These are phyloP conservation scores for Entonaema liquescens DNA, from an alignment of 495 filamentous ascomycete genomes.

Conservation along the genomic window DNA sequence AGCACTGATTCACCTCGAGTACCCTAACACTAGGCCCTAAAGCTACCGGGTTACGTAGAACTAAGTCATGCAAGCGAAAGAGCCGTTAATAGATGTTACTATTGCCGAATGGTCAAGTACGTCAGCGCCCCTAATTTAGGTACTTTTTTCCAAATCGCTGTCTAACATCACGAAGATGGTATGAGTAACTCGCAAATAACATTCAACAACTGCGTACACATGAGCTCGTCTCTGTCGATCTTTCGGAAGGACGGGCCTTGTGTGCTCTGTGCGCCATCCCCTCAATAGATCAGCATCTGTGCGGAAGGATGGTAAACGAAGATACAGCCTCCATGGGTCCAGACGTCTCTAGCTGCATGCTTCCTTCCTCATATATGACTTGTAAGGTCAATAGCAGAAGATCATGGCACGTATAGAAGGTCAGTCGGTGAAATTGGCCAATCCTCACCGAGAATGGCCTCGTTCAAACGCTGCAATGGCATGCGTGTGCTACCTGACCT, in stretches of 20 bases:
- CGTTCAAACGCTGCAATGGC: conserved; percentile 26
- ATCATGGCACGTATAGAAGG: conserved; percentile 30
- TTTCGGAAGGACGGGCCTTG: conserved; percentile 38
- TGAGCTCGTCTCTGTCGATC: conserved; percentile 23
- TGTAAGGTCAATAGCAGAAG: conserved; percentile 27
- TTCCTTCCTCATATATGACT: conserved; percentile 27
- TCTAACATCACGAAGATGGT: conserved; percentile 18
- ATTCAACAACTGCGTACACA: not conserved
- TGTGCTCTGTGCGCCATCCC: conserved; percentile 24
- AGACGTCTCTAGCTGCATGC: conserved; percentile 27
- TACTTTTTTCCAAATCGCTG: conserved; percentile 16
- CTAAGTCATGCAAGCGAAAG: conserved; percentile 13
- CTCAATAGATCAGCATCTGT: conserved; percentile 27
- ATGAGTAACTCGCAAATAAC: conserved; percentile 25
- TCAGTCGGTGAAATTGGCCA: conserved; percentile 40
- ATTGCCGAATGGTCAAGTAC: conserved; percentile 13
- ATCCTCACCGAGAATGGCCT: conserved; percentile 37
- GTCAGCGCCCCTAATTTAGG: not conserved
- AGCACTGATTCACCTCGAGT: conserved; percentile 24
- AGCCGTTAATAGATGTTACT: conserved; percentile 24
- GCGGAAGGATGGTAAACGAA: conserved; percentile 26
- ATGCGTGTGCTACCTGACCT: conserved; percentile 38
- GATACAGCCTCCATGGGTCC: conserved; percentile 10
- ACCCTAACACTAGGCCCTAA: conserved; percentile 24
- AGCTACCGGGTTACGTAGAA: conserved; percentile 26